Evolutionary conservation across 805 yeast genomes (phyloP).

Genomic region (Saccharomyces cerevisiae): DNA sequence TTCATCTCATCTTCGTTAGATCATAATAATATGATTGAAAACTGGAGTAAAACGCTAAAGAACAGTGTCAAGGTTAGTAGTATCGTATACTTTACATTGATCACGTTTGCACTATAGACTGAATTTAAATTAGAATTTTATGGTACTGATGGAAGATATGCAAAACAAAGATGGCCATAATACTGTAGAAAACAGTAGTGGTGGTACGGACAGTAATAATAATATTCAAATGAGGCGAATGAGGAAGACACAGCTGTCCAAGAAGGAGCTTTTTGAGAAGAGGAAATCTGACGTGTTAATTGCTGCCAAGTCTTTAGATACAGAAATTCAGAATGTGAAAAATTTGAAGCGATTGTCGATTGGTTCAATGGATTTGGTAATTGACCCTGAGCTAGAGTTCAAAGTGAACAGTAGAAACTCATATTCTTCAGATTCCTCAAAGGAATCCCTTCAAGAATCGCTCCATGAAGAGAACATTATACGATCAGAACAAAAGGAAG

Average conservation of each 20-base stretch:
- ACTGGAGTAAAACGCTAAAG: neutral
- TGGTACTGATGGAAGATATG: neutral
- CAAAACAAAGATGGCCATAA: neutral
- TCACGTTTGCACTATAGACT: neutral
- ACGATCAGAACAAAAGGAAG: neutral
- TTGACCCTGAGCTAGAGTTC: slow-evolving; percentile 66
- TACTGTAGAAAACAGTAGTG: neutral
- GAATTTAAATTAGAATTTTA: neutral
- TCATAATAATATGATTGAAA: neutral
- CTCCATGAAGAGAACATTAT: neutral
- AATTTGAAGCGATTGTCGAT: slow-evolving; percentile 67
- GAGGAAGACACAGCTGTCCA: neutral
- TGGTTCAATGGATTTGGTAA: slow-evolving; percentile 42
- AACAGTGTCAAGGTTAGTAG: neutral
- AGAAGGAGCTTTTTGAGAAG: slow-evolving; percentile 14
- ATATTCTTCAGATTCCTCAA: slow-evolving; percentile 12
- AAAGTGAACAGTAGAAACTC: slow-evolving; percentile 26
- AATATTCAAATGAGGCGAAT: neutral
- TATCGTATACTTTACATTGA: neutral
- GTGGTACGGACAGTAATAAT: neutral
- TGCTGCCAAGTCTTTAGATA: slow-evolving; percentile 72
- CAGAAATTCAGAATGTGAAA: slow-evolving; percentile 64
- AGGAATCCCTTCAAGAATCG: neutral
- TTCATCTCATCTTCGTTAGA: neutral
- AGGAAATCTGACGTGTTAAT: slow-evolving; percentile 40